phyloP scores from a whole-genome alignment of 1,284 basidiomycete genomes.

The Rhodofomes roseus region DNA sequence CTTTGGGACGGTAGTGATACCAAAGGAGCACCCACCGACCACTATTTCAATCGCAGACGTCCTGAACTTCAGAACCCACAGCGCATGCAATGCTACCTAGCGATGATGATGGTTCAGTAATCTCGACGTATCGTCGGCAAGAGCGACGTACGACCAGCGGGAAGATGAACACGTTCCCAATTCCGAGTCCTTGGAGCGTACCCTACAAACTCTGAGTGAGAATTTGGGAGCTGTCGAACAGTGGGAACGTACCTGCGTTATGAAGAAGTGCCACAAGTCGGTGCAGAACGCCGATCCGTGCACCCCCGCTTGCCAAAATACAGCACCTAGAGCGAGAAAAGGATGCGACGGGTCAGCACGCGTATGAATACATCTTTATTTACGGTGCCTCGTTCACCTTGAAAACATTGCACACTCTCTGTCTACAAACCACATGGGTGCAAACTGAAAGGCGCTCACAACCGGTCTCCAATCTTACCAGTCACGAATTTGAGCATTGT shows the following conservation, averaged over 20 bases:
- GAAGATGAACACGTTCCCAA: slow-evolving; percentile 11
- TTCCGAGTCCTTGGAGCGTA: slow-evolving; percentile 14
- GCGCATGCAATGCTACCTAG: slow-evolving; percentile 14
- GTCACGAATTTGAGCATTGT: slow-evolving; percentile 19
- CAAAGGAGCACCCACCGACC: slow-evolving; percentile 13
- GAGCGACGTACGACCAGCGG: slow-evolving; percentile 12
- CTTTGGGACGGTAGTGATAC: not conserved
- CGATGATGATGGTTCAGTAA: not conserved
- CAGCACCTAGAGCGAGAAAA: slow-evolving; percentile 18
- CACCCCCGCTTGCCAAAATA: slow-evolving; percentile 21
- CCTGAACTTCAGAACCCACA: slow-evolving; percentile 16
- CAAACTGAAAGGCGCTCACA: slow-evolving; percentile 18
- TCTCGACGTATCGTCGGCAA: not conserved
- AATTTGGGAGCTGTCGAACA: too few species aligned
- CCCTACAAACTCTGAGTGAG: too few species aligned
- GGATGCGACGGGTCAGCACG: slow-evolving; percentile 11
- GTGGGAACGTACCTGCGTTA: slow-evolving; percentile 21
- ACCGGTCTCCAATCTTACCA: slow-evolving; percentile 25
- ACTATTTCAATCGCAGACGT: slow-evolving; percentile 14
- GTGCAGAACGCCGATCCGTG: slow-evolving; percentile 24
- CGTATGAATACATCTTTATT: not conserved
- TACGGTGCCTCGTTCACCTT: too few species aligned
- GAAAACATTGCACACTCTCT: slow-evolving; percentile 7
- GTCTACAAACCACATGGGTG: slow-evolving; percentile 14
- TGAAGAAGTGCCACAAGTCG: slow-evolving; percentile 24